Percentiles rank a stretch among this genome's conserved stretches.
Conservation (phyloP, 768 basidiomycete genomes). For the Stropharia rugosoannulata region DNA sequence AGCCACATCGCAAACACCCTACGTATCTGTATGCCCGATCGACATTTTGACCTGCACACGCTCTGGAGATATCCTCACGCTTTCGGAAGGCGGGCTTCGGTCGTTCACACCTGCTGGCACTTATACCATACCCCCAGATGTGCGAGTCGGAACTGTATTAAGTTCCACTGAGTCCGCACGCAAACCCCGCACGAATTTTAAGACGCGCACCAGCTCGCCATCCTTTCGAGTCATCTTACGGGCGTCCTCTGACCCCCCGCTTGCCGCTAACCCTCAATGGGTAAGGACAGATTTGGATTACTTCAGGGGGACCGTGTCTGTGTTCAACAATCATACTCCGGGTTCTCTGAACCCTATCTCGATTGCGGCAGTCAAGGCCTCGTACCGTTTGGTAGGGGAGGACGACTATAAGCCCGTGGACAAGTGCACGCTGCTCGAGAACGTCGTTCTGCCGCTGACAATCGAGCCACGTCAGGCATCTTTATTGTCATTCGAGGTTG, state of each 20-base stretch:
- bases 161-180: constrained; percentile 26
- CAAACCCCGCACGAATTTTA: constrained; percentile 35
- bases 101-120: constrained; percentile 31
- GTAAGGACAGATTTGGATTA: constrained; percentile 24
- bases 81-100: constrained; percentile 37
- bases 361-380: constrained; percentile 30
- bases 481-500: constrained; percentile 26
- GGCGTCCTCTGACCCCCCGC: constrained; percentile 32
- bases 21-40: constrained; percentile 34
- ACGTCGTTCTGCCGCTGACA: constrained; percentile 26
- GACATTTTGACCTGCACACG: constrained; percentile 33
- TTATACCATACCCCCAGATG: constrained; percentile 30
- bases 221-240: constrained; percentile 32
- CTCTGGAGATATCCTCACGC: constrained; percentile 30
- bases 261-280: constrained; percentile 30
- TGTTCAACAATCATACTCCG: constrained; percentile 36
- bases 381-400: constrained; percentile 36
- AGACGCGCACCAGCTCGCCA: constrained; percentile 27
- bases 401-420: constrained; percentile 28
- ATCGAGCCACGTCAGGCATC: constrained; percentile 38
- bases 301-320: constrained; percentile 31
- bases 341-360: constrained; percentile 31
- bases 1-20: constrained; percentile 33
- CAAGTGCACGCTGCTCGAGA: constrained; percentile 22
- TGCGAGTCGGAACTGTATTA: constrained; percentile 32